Percentiles rank a stretch among this genome's conserved stretches.
Evolutionary conservation across 1,139 yeast genomes (phyloP).

Genomic region (Yamadazyma atmosphaerica): DNA sequence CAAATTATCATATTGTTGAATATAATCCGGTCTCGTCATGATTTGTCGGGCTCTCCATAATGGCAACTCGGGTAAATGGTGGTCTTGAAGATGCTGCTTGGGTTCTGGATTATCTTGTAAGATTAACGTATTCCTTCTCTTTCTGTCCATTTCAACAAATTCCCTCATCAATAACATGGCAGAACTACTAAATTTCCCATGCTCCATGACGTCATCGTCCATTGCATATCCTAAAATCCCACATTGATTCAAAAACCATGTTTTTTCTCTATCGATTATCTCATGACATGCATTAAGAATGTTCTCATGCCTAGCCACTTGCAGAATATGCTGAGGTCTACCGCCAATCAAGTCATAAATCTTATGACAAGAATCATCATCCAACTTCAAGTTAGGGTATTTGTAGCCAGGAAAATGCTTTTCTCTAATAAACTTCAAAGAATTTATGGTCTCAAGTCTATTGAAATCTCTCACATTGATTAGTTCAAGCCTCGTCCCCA

Average conservation of each 20-base stretch:
- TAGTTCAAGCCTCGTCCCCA: conserved; percentile 75
- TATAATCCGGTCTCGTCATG: conserved; percentile 83
- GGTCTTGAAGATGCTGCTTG: conserved; percentile 34
- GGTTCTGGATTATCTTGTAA: conserved; percentile 20
- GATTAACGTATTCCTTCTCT: conserved; percentile 30
- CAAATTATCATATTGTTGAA: conserved; percentile 70
- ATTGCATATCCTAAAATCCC: conserved; percentile 72
- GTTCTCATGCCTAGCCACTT: conserved; percentile 67
- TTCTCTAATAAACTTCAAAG: conserved; percentile 55
- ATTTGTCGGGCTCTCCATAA: conserved; percentile 82
- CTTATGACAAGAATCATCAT: conserved; percentile 45
- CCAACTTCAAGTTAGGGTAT: conserved; percentile 35
- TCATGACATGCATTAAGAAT: conserved; percentile 65
- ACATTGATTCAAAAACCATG: conserved; percentile 85
- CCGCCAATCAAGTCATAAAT: conserved; percentile 79
- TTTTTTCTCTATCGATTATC: conserved; percentile 75
- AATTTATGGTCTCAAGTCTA: conserved; percentile 55
- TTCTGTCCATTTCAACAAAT: conserved; percentile 67
- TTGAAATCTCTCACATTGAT: conserved; percentile 69
- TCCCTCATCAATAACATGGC: conserved; percentile 77
- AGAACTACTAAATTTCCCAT: conserved; percentile 74
- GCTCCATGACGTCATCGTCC: conserved; percentile 91
- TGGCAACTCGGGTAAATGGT: conserved; percentile 69
- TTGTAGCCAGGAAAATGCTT: conserved; percentile 35
- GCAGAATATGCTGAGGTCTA: conserved; percentile 77